A percentile compares a stretch with the other conserved stretches of the same genome.
These are phyloP conservation scores for Trichophyton verrucosum DNA, from an alignment of 2,329 filamentous ascomycete species.

Conservation along the genomic window DNA sequence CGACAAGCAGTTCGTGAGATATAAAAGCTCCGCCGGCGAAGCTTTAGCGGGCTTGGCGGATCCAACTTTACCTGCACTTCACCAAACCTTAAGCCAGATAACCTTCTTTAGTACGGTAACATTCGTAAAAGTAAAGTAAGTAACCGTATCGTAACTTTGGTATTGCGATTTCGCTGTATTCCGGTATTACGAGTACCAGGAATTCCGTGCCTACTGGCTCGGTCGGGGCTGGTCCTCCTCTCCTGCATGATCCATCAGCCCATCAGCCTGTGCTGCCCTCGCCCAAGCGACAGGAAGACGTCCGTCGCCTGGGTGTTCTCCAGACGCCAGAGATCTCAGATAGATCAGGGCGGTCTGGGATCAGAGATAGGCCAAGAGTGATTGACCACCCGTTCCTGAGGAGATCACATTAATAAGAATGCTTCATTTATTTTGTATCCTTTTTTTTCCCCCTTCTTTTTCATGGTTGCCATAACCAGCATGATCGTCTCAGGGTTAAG, in stretches of 20 bases:
- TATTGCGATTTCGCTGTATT: neutral
- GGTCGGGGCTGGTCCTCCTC: too few species aligned
- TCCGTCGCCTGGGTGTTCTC: neutral
- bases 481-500: neutral
- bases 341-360: neutral
- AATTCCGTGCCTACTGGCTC: too few species aligned
- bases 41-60: neutral
- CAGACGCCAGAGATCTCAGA: neutral
- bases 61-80: constrained; percentile 1
- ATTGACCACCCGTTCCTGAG: neutral
- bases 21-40: constrained; percentile 2
- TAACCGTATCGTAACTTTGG: neutral
- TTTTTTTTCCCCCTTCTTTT: neutral
- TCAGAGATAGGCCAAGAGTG: neutral
- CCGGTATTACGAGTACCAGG: neutral
- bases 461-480: neutral
- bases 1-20: neutral
- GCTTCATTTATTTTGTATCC: neutral
- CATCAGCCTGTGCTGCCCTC: too few species aligned
- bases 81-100: constrained; percentile 1
- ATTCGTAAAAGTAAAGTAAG: neutral
- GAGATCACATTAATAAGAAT: neutral
- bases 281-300: neutral
- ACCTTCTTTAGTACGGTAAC: neutral
- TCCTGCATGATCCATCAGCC: neutral